Conservation (phyloP, 192 early-diverging fungal genomes). For the Irineochytrium annulatum region DNA sequence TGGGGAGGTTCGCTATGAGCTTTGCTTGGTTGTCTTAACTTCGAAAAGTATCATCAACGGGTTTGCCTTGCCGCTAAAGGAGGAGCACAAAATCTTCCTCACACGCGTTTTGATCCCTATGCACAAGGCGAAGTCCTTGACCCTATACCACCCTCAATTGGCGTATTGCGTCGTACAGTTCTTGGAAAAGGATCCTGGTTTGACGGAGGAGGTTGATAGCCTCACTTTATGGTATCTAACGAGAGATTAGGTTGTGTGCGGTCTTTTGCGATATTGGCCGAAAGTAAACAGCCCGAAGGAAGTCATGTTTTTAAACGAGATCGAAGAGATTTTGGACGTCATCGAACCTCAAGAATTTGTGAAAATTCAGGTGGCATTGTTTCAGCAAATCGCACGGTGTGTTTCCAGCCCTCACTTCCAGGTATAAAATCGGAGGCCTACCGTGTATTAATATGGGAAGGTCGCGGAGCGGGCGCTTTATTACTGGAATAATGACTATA, state of each 20-base stretch:
- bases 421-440: conserved; percentile 38
- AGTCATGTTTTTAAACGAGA: conserved; percentile 98
- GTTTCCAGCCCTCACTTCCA: conserved; percentile 98
- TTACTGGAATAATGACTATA: conserved; percentile 99
- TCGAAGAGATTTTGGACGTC: conserved; percentile 95
- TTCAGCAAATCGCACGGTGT: conserved; percentile 87
- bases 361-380: conserved; percentile 85
- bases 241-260: conserved; percentile 85
- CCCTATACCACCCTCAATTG: conserved; percentile 94
- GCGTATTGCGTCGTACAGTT: conserved; percentile 99
- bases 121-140: conserved; percentile 93
- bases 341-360: conserved; percentile 90
- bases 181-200: conserved; percentile 91
- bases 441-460: conserved; percentile 30
- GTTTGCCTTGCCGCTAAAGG: conserved; percentile 96
- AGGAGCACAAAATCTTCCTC: conserved; percentile 97
- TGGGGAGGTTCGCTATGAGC: conserved; percentile 73
- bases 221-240: conserved; percentile 24
- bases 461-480: conserved; percentile 97
- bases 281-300: conserved; percentile 99
- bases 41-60: conserved; percentile 95
- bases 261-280: conserved; percentile 93
- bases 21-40: conserved; percentile 8
- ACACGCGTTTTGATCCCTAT: conserved; percentile 89
- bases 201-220: conserved; percentile 82